Base-by-base conservation (phyloP, 2,329 filamentous ascomycete species). In the Diaporthe aspalathi region DNA sequence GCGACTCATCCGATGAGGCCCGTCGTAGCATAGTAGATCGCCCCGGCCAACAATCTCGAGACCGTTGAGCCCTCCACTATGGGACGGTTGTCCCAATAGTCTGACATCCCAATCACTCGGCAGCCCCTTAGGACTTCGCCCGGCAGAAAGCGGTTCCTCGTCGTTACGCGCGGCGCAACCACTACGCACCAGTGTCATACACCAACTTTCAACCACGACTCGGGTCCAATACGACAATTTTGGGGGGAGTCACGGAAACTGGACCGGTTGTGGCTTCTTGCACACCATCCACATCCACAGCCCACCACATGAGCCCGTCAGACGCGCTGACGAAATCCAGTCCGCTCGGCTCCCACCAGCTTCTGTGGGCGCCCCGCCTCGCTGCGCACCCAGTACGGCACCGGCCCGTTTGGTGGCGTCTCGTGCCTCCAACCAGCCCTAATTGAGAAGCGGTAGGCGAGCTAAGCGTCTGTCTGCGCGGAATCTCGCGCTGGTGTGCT, bases 1-100 rank as follows among this genome's bases (percentile, higher is more conserved):
- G 29, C 60, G 45, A 65, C 60, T 63, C 60, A 20, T 63, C 43
- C 60, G 60, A 65, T 65, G 45, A 65, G 43, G 60, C 45, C 20
- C 27, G 27, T 47, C 27, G 20, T 63, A n/a, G 60, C n/a, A 63
- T 22, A 49, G n/a, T 24, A 43, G 54, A 24, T 63, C 29, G 43
- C 27, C 29, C 29, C 12, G 29, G 45, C 27, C 29, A 43, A 32
- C 4, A n/a, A 49, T 49, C 27, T 63, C 60, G 20, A 63, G 60
- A 35, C 60, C 60, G 43, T 63, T 63, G 60, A 63, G 60, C 43
- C 60, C 43, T 49, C 43, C 27, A 35, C 20, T 22, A 49, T 63
- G 60, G 43, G 20, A 49, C 43, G 29, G 40, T 49, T 45, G 29
- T 63, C 45, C 43, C 27, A 63, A 49, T 22, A 32, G 35, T 63